A percentile compares a stretch with the other conserved stretches of the same genome.
Conservation (phyloP, 1,139 yeast genomes). For the Pichia sp. region DNA sequence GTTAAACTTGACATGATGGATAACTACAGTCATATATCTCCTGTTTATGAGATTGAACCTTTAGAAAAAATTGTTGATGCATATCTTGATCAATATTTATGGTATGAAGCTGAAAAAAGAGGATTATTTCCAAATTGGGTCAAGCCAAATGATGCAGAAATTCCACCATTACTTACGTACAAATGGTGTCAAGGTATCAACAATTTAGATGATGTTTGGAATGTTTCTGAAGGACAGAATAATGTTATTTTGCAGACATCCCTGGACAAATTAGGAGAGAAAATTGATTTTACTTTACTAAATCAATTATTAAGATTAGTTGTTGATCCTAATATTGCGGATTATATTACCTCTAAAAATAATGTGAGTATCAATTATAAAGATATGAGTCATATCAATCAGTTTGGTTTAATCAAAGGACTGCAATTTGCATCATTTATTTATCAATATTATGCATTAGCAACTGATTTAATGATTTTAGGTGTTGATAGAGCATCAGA, state of each 20-base stretch:
- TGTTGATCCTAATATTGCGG: conserved; percentile 89
- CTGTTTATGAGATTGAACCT: conserved; percentile 85
- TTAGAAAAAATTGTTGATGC: conserved; percentile 95
- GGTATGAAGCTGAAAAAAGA: conserved; percentile 92
- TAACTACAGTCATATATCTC: conserved; percentile 74
- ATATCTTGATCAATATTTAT: conserved; percentile 86
- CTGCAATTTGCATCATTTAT: conserved; percentile 87
- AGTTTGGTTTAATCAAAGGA: conserved; percentile 82
- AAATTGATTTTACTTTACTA: conserved; percentile 79
- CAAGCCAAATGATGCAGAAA: conserved; percentile 90
- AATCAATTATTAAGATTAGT: conserved; percentile 75
- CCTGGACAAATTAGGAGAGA: conserved; percentile 67
- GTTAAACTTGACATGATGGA: conserved; percentile 89
- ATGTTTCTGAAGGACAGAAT: conserved; percentile 63
- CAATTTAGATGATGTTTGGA: conserved; percentile 75
- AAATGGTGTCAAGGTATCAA: conserved; percentile 97
- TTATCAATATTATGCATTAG: conserved; percentile 83
- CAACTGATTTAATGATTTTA: conserved; percentile 70
- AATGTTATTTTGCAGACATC: conserved; percentile 81
- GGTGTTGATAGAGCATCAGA: conserved; percentile 87
- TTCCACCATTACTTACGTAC: conserved; percentile 85
- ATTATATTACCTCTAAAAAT: conserved; percentile 88
- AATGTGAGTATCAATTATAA: conserved; percentile 78
- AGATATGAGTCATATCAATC: conserved; percentile 93
- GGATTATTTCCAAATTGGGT: conserved; percentile 92